Evolutionary conservation across 805 yeast species (phyloP).

Genomic region (Gaillardinia entomophila): DNA sequence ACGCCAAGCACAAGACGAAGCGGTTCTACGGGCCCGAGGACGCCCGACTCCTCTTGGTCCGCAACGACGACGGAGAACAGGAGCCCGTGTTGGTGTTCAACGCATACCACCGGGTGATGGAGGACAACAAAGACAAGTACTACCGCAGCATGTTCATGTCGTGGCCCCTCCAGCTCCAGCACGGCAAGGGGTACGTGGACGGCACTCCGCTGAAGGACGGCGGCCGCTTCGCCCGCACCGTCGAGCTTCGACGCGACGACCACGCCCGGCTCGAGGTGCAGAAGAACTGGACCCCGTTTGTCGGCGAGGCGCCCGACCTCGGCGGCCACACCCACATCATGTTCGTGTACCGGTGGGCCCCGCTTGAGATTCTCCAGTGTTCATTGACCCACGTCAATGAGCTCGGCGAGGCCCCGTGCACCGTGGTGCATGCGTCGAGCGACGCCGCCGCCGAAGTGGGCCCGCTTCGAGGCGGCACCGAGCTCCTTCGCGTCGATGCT

Average conservation of each 20-base stretch:
- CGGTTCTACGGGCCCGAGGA: background rate
- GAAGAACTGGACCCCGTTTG: conserved; percentile 40
- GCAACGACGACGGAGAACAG: background rate
- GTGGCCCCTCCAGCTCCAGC: conserved; percentile 1
- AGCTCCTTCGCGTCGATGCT: conserved; percentile 7
- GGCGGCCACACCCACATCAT: conserved; percentile 16
- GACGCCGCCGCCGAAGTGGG: conserved; percentile 12
- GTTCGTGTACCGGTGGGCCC: conserved; percentile 28
- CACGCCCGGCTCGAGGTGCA: conserved; percentile 8
- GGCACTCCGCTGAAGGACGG: too few relatives aligned
- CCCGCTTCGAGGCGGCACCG: conserved; percentile 33
- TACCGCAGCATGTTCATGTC: conserved; percentile 1
- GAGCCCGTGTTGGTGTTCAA: background rate
- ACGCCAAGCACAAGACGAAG: conserved; percentile 4
- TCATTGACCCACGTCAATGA: too few relatives aligned
- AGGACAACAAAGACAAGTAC: too few relatives aligned
- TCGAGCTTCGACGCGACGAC: background rate
- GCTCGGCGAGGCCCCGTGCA: conserved; percentile 4
- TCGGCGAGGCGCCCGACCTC: conserved; percentile 17
- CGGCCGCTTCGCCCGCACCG: background rate
- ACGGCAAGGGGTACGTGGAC: background rate
- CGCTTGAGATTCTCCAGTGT: conserved; percentile 23
- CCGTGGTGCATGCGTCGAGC: too few relatives aligned
- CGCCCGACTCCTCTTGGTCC: background rate
- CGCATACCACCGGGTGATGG: background rate